A percentile compares a stretch with the other conserved stretches of the same genome.
These are phyloP conservation scores for Lodderomyces metapsilosis DNA, from an alignment of 1,139 yeast species.

Conservation along the genomic window DNA sequence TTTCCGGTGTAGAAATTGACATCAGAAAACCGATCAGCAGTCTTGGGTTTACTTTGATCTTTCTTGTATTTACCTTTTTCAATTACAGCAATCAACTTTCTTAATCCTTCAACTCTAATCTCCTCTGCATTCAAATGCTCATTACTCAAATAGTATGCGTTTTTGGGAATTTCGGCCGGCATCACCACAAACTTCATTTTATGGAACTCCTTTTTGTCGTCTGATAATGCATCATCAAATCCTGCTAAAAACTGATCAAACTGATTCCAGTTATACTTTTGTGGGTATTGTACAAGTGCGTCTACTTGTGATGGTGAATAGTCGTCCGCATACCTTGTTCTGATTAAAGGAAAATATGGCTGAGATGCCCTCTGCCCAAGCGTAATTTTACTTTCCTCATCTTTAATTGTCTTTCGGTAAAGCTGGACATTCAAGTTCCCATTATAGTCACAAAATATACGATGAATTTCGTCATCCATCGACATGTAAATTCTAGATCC, in stretches of 20 bases:
- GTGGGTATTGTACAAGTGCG: constrained; percentile 51
- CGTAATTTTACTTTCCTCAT: constrained; percentile 24
- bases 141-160: constrained; percentile 48
- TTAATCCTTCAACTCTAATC: constrained; percentile 79
- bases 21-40: constrained; percentile 62
- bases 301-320: constrained; percentile 62
- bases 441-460: constrained; percentile 69
- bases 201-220: constrained; percentile 57
- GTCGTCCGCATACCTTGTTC: constrained; percentile 74
- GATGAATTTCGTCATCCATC: constrained; percentile 79
- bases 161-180: constrained; percentile 70
- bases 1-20: constrained; percentile 87
- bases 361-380: constrained; percentile 19
- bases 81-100: constrained; percentile 65
- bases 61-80: constrained; percentile 57
- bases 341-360: constrained; percentile 54
- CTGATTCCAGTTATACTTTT: constrained; percentile 81
- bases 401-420: constrained; percentile 38
- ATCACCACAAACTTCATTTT: constrained; percentile 79
- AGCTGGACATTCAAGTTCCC: constrained; percentile 77
- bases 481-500: constrained; percentile 72
- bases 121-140: constrained; percentile 79
- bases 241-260: constrained; percentile 91
- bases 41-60: constrained; percentile 38
- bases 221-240: constrained; percentile 66